A percentile compares a stretch with the other conserved stretches of the same genome.
These are phyloP conservation scores for Prunella vulgaris DNA, from an alignment of 257 asterid genomes.

Conservation along the genomic window DNA sequence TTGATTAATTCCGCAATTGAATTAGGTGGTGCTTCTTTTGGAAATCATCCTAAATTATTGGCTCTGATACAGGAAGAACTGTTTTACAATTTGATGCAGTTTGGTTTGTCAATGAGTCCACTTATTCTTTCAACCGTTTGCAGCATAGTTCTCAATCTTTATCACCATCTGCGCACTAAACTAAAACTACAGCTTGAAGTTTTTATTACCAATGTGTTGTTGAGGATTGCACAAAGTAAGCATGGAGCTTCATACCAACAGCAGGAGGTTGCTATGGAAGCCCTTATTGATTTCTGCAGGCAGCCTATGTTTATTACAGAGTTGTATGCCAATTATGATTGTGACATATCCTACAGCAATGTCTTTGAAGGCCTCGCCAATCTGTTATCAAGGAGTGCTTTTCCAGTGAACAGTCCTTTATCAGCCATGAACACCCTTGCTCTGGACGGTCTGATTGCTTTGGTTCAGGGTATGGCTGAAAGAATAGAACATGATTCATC, in stretches of 20 bases:
- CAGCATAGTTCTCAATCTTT: constrained; percentile 88
- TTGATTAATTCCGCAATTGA: constrained; percentile 86
- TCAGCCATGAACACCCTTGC: constrained; percentile 84
- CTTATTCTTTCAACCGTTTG: constrained; percentile 88
- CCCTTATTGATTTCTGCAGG: constrained; percentile 90
- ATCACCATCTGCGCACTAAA: constrained; percentile 79
- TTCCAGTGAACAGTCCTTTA: constrained; percentile 87
- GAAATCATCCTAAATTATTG: constrained; percentile 67
- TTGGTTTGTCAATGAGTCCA: constrained; percentile 96
- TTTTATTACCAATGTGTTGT: constrained; percentile 67
- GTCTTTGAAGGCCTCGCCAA: constrained; percentile 81
- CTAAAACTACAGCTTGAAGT: constrained; percentile 87
- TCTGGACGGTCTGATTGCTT: constrained; percentile 83
- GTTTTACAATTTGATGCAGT: constrained; percentile 77
- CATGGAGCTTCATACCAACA: constrained; percentile 87
- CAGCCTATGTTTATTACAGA: constrained; percentile 76
- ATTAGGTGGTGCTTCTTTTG: constrained; percentile 75
- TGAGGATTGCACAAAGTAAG: constrained; percentile 79
- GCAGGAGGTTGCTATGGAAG: constrained; percentile 98
- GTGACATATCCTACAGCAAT: constrained; percentile 79
- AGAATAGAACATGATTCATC: constrained; percentile 60
- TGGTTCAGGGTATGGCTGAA: constrained; percentile 81
- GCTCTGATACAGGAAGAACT: constrained; percentile 83
- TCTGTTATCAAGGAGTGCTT: constrained; percentile 79
- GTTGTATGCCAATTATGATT: constrained; percentile 86